Conservation (phyloP, 208 protist species). For the Sergeia podlipaevii region DNA sequence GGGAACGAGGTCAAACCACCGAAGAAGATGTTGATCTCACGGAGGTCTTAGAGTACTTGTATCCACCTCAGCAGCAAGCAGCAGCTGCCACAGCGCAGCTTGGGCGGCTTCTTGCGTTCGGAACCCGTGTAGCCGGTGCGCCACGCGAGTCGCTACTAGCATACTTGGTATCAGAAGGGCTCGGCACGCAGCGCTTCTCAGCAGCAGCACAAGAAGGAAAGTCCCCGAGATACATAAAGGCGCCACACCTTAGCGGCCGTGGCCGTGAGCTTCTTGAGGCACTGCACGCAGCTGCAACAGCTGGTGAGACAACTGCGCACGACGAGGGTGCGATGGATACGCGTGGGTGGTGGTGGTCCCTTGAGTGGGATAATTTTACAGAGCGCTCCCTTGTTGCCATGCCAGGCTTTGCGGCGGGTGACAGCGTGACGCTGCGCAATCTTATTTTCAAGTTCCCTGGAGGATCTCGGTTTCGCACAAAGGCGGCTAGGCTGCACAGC, state of each 20-base stretch:
- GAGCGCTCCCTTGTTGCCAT: constrained; percentile 19
- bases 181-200: constrained; percentile 1
- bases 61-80: constrained; percentile 32
- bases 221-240: background rate
- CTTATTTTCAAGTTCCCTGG: constrained; percentile 54
- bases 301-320: too few species aligned
- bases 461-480: constrained; percentile 13
- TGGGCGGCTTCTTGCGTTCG: constrained; percentile 35
- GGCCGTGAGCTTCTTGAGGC: constrained; percentile 9
- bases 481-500: background rate
- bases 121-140: constrained; percentile 41
- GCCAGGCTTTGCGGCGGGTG: constrained; percentile 25
- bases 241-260: constrained; percentile 12
- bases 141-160: constrained; percentile 22
- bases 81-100: constrained; percentile 19
- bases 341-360: constrained; percentile 31
- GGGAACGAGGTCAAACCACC: too few species aligned
- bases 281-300: background rate
- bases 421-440: constrained; percentile 34
- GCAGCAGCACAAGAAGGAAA: too few species aligned
- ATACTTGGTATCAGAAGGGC: constrained; percentile 24
- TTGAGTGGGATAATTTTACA: constrained; percentile 65
- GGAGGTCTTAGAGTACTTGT: constrained; percentile 23
- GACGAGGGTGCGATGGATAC: background rate
- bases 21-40: constrained; percentile 9